Conservation (phyloP, 108 stramenopile genomes). For the Nitzschia palea region DNA sequence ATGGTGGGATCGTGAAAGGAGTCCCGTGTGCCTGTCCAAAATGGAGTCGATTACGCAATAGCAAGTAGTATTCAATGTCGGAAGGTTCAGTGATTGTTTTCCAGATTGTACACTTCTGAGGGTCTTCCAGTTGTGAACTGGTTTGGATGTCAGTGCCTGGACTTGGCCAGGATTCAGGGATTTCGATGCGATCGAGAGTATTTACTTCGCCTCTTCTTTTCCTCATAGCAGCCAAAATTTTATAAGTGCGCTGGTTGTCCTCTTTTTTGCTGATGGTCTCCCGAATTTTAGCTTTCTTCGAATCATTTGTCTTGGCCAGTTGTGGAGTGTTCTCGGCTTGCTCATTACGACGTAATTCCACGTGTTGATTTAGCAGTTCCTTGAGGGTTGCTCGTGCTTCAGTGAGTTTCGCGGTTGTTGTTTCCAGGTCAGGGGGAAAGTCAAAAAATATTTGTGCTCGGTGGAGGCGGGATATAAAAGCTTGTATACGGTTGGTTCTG, state of each 20-base stretch:
- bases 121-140: background rate
- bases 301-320: no score
- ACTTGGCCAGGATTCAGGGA: background rate
- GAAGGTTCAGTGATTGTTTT: background rate
- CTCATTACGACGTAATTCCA: background rate
- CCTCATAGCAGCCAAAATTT: background rate
- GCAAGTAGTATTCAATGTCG: slow-evolving; percentile 3
- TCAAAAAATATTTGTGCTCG: no score
- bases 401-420: no score
- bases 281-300: background rate
- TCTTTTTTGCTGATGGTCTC: background rate
- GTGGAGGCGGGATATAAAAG: no score
- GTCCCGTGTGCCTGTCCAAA: background rate
- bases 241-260: background rate
- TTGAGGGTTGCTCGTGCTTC: no score
- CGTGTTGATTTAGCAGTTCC: background rate
- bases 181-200: background rate
- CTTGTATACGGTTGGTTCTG: no score
- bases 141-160: background rate
- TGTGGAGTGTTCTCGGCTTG: background rate
- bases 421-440: no score
- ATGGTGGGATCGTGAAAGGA: background rate
- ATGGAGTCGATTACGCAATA: background rate
- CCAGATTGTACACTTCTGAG: background rate
- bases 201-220: background rate